Base-by-base conservation (phyloP, 306 rosid species). In the Sechiopsis laciniata region DNA sequence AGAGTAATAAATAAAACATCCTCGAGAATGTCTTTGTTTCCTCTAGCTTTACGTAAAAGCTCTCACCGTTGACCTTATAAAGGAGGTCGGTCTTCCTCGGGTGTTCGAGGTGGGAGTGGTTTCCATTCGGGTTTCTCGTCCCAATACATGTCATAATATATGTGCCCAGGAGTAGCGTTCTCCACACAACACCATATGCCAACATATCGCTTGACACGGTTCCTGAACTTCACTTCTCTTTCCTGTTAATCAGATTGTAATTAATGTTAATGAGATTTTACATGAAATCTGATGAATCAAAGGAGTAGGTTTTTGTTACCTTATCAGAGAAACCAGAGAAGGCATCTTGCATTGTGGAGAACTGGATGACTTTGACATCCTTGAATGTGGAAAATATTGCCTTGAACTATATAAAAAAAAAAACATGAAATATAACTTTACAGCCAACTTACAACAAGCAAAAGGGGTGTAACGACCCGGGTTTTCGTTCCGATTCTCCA, bases 111-210 rank as follows among this genome's bases (percentile, higher is more conserved):
- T 11, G 97, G 97, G 65, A 78, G 65, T 13, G 99, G 88, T 75
- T 84, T 88, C 99, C 99, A 95, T 52, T 80, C 90, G 12, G 95
- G 99, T 76, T 89, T 95, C 85, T 95, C 97, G 72, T 95, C 99
- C 97, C 96, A 95, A 78, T 89, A 95, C 87, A 95, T 95, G 78
- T 95, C 96, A 60, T 95, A 95, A 73, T 81, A 95, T 77, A 95
- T 86, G 87, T 95, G 99, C 51, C 96, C 99, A 7, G 95, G 94
- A 22, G 80, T 80, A 75, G 87, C 91, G 75, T 85, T 79, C 20
- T 70, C 46, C 80, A 89, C 99, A 51, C 99, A 94, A 79, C 99
- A 94, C 97, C 99, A 91, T 81, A 94, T 94, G 45, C 99, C 99
- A 0, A 84, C 76, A 10, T 94, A 94, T 57, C 83, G 87, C 84